These are phyloP conservation scores for Podospora pseudocomata DNA, from an alignment of 495 filamentous ascomycete species.

Conservation along the genomic window DNA sequence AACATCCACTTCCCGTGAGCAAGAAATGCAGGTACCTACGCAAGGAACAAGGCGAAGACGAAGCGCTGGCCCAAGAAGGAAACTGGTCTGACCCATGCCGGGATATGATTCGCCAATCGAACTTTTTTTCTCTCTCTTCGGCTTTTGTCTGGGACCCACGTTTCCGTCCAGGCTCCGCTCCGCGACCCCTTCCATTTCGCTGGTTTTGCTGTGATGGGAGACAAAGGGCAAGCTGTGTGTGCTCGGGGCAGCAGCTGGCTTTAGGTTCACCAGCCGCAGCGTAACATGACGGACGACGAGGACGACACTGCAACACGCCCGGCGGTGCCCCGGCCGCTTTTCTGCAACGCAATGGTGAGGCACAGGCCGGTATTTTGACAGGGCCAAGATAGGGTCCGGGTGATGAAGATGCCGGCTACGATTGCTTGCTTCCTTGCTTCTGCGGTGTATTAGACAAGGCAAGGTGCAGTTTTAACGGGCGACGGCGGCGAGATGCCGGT, in stretches of 20 bases:
- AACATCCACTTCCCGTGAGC: conserved; percentile 6
- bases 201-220: neutral
- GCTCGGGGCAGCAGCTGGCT: neutral
- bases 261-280: neutral
- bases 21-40: conserved; percentile 3
- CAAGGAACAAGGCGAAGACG: neutral
- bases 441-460: neutral
- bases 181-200: neutral
- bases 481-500: neutral
- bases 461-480: neutral
- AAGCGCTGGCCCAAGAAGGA: conserved; percentile 5
- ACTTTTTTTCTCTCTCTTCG: neutral
- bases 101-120: conserved; percentile 10
- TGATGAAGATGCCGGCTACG: neutral
- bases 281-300: neutral
- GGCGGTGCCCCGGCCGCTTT: neutral
- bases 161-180: conserved; percentile 1
- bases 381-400: neutral
- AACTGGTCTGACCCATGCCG: neutral
- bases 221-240: neutral
- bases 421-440: neutral
- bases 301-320: neutral
- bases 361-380: neutral
- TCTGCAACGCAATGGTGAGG: neutral
- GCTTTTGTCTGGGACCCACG: neutral